phyloP scores from a whole-genome alignment of 2,329 filamentous ascomycete genomes.

The Trichoderma sp. region DNA sequence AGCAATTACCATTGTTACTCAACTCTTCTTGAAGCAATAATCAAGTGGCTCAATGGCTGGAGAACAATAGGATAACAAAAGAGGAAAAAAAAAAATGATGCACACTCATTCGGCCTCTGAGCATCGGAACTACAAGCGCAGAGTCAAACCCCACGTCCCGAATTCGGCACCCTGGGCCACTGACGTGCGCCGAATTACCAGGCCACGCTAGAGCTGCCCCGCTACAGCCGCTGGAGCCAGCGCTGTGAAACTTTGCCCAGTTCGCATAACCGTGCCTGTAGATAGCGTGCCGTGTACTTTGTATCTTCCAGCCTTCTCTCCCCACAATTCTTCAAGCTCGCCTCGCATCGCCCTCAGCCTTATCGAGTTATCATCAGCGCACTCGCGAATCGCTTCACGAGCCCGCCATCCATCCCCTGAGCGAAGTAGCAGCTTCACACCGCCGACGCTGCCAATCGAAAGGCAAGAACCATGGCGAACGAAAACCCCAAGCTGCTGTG shows the following conservation, averaged over 20 bases:
- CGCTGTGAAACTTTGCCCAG: neutral
- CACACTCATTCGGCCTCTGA: neutral
- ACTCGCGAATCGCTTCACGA: neutral
- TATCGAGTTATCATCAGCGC: constrained; percentile 3
- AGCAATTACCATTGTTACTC: neutral
- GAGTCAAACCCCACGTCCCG: neutral
- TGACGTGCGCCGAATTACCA: constrained; percentile 5
- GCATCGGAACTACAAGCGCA: neutral
- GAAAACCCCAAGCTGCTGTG: constrained; percentile 68
- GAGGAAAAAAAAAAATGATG: neutral
- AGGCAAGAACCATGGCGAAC: constrained; percentile 41
- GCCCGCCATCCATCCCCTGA: neutral
- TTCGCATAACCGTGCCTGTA: neutral
- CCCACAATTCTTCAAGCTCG: constrained; percentile 21
- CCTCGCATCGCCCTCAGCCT: constrained; percentile 11
- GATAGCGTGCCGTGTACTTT: neutral
- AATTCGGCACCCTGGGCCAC: constrained; percentile 2
- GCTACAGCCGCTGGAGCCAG: neutral
- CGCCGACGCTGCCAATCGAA: neutral
- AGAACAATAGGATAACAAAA: neutral
- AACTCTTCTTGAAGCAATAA: neutral
- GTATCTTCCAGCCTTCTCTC: constrained; percentile 5
- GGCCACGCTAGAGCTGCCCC: constrained; percentile 1
- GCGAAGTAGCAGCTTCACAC: constrained; percentile 5
- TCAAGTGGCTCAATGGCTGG: neutral